Conservation (phyloP, 306 rosid genomes). For the Cercis canadensis region DNA sequence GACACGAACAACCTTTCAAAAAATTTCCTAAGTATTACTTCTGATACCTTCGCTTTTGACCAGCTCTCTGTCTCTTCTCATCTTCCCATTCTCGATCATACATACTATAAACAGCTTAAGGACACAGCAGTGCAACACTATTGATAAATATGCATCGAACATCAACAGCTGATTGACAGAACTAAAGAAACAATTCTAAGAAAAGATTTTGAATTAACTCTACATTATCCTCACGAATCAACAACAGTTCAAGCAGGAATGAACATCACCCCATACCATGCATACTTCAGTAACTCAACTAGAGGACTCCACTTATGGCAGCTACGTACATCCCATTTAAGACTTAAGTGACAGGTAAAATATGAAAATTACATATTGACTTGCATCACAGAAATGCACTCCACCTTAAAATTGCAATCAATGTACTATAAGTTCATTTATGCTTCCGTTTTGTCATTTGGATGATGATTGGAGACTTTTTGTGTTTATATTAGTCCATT, state of each 20-base stretch:
- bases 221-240: too few relatives aligned
- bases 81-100: slow-evolving; percentile 95
- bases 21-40: slow-evolving; percentile 47
- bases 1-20: slow-evolving; percentile 15
- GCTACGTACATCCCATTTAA: too few relatives aligned
- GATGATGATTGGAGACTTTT: too few relatives aligned
- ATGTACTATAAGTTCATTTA: too few relatives aligned
- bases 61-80: slow-evolving; percentile 91
- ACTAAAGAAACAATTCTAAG: not conserved
- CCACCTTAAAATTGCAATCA: too few relatives aligned
- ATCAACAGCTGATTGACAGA: slow-evolving; percentile 18
- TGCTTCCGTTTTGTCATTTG: too few relatives aligned
- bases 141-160: slow-evolving; percentile 18
- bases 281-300: not conserved
- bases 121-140: slow-evolving; percentile 26
- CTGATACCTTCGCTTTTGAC: slow-evolving; percentile 91
- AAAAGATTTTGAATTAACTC: too few relatives aligned
- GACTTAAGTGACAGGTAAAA: too few relatives aligned
- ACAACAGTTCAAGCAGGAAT: slow-evolving; percentile 23
- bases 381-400: too few relatives aligned
- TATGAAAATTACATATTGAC: too few relatives aligned
- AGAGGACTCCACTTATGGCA: not conserved
- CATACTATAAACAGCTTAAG: slow-evolving; percentile 69
- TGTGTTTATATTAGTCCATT: too few relatives aligned
- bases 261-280: slow-evolving; percentile 4